Evolutionary conservation across 1,284 basidiomycete species (phyloP), one percentile per base, ranked within the genome.

Genomic region (Cutaneotrichosporon sp.): DNA sequence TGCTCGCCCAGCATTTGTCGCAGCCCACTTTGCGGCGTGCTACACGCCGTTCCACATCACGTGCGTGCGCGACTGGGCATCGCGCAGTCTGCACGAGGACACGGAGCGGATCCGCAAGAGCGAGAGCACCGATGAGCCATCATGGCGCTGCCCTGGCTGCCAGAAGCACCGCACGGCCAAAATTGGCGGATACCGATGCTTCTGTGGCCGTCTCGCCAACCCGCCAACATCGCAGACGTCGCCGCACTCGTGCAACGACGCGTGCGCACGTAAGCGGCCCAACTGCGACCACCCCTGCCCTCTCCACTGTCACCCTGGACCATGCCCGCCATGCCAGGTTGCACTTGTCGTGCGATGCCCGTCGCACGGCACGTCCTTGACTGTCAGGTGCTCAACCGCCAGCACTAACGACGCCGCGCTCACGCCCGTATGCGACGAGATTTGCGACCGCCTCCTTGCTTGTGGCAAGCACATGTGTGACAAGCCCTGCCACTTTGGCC

Each of bases 101-200:
- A 56, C 61, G 12, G 65, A 69, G 40, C 55, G 63, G 45, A 41
- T 59, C 15, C 48, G 54, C 7, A 20, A 14, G 8, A 61, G 62
- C 56, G 59, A 55, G 33, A 53, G 37, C 50, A 58, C 41, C 1
- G 86, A 89, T 13, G 64, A 70, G 46, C 68, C 74, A 23, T 67
- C 60, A 65, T 92, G 90, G 90, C 78, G 85, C 52, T 93, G 90
- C 71, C 90, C 90, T 0, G 89, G 88, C 0, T 93, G 90, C 75
- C 90, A 90, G 66, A 83, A 82, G 3, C 85, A 84, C 56, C 78
- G 90, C 22, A 78, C 79, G 41, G 71, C 75, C 4, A 80, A 86
- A 2, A 86, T 88, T 0, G 78, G 77, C 4, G 79, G 79, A 4
- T 94, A 93, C 70, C 80, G 80, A 82, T 94, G 90, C 69, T 93